Evolutionary conservation across 306 rosid genomes (phyloP).

Genomic region (Corylus avellana): DNA sequence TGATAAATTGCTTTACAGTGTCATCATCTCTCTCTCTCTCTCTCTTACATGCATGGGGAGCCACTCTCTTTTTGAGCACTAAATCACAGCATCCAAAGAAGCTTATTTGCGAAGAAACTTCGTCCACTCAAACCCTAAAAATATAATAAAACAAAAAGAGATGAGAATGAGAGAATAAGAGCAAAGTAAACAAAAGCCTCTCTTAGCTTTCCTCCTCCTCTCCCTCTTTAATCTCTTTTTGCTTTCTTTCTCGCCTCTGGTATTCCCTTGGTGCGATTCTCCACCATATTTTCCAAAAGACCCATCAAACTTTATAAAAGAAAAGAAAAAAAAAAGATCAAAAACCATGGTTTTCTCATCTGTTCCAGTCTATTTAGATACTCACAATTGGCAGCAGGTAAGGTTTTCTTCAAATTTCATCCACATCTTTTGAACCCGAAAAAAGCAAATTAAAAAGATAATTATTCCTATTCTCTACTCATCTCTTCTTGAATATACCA

Average conservation of each 20-base stretch:
- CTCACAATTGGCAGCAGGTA: constrained; percentile 99
- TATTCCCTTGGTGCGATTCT: constrained; percentile 97
- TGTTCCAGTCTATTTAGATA: constrained; percentile 96
- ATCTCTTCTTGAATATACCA: constrained; percentile 74
- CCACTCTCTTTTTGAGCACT: constrained; percentile 46
- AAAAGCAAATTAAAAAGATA: constrained; percentile 51
- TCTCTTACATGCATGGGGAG: constrained; percentile 54
- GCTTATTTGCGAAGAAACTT: constrained; percentile 87
- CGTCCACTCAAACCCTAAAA: constrained; percentile 82
- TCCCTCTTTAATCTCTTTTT: constrained; percentile 48
- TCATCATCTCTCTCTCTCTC: constrained; percentile 8
- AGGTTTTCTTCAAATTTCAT: constrained; percentile 47
- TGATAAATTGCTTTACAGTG: constrained; percentile 19
- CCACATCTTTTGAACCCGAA: constrained; percentile 43
- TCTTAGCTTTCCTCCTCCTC: constrained; percentile 49
- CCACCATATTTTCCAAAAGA: constrained; percentile 90
- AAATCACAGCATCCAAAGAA: constrained; percentile 48
- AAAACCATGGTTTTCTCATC: constrained; percentile 94
- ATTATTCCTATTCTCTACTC: constrained; percentile 77
- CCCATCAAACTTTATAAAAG: constrained; percentile 88
- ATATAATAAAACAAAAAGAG: constrained; percentile 91
- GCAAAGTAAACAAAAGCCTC: constrained; percentile 81
- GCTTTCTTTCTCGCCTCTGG: constrained; percentile 73
- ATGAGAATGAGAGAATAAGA: constrained; percentile 69
- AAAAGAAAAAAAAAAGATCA: constrained; percentile 55